A percentile compares a stretch with the other conserved stretches of the same genome.
phyloP scores from a whole-genome alignment of 2,329 filamentous ascomycete genomes.

The Arachnopeziza araneosa region DNA sequence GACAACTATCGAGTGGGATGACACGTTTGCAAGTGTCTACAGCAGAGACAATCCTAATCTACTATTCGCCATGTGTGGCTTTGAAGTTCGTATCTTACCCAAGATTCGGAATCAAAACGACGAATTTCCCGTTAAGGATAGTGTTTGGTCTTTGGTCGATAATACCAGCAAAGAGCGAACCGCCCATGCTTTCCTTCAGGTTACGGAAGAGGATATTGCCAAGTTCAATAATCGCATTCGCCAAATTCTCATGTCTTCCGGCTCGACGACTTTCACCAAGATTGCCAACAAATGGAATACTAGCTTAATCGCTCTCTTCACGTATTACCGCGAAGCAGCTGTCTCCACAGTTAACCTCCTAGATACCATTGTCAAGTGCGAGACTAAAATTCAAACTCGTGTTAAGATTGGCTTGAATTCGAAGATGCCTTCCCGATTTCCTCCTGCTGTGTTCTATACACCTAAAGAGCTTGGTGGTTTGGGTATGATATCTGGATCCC shows the following conservation, averaged over 20 bases:
- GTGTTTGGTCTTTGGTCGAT: constrained; percentile 95
- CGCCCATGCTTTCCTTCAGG: constrained; percentile 93
- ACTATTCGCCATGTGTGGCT: constrained; percentile 95
- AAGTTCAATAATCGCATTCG: constrained; percentile 99
- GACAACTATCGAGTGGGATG: constrained; percentile 98
- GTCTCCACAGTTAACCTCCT: constrained; percentile 91
- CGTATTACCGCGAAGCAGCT: constrained; percentile 95
- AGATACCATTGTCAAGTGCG: constrained; percentile 98
- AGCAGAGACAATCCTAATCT: constrained; percentile 96
- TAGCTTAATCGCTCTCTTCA: constrained; percentile 91
- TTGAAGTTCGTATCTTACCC: constrained; percentile 92
- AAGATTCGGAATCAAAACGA: constrained; percentile 94
- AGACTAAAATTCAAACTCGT: constrained; percentile 98
- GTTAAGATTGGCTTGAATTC: constrained; percentile 99
- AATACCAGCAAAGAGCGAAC: constrained; percentile 96
- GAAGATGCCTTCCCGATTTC: constrained; percentile 99
- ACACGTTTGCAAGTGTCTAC: constrained; percentile 97
- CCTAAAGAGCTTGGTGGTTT: constrained; percentile 95
- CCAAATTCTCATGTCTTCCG: constrained; percentile 98
- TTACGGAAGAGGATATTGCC: constrained; percentile 94
- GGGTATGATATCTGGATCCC: constrained; percentile 97
- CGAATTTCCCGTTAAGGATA: constrained; percentile 95
- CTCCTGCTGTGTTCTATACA: constrained; percentile 96
- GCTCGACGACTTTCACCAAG: constrained; percentile 99
- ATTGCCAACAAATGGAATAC: constrained; percentile 99